Conservation (phyloP, 495 filamentous ascomycete species). For the Penicillium argentinense region DNA sequence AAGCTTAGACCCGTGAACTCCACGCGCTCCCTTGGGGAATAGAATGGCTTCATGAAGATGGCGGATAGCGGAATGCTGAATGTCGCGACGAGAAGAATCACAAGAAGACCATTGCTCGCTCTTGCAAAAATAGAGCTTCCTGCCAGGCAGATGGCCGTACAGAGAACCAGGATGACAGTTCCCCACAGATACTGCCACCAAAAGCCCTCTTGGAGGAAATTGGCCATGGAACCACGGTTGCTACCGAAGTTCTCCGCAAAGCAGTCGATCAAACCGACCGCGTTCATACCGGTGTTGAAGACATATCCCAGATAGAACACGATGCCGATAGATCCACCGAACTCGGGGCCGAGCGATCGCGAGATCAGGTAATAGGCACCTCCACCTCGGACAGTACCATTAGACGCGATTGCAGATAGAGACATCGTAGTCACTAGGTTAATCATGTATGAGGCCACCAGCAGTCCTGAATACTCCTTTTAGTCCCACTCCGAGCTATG, state of each 20-base stretch:
- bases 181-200: conserved; percentile 82
- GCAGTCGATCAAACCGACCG: conserved; percentile 83
- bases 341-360: conserved; percentile 81
- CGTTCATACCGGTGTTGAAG: conserved; percentile 86
- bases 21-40: conserved; percentile 57
- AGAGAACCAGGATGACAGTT: conserved; percentile 68
- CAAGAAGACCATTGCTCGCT: conserved; percentile 76
- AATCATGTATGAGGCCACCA: conserved; percentile 70
- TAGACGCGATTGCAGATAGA: conserved; percentile 84
- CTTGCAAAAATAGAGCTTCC: conserved; percentile 79
- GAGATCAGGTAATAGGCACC: conserved; percentile 91
- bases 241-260: conserved; percentile 73
- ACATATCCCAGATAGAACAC: conserved; percentile 85
- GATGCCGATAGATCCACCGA: conserved; percentile 88
- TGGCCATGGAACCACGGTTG: conserved; percentile 54
- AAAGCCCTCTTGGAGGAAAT: conserved; percentile 66
- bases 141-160: conserved; percentile 75
- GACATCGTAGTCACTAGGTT: conserved; percentile 84
- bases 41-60: conserved; percentile 65
- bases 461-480: conserved; percentile 59
- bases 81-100: conserved; percentile 70
- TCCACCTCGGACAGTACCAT: conserved; percentile 84
- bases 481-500: too few species aligned
- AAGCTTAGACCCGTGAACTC: conserved; percentile 74
- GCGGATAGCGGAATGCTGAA: conserved; percentile 81